These are phyloP conservation scores for Geotrichum bryndzae DNA, from an alignment of 1,139 yeast species.

Conservation along the genomic window DNA sequence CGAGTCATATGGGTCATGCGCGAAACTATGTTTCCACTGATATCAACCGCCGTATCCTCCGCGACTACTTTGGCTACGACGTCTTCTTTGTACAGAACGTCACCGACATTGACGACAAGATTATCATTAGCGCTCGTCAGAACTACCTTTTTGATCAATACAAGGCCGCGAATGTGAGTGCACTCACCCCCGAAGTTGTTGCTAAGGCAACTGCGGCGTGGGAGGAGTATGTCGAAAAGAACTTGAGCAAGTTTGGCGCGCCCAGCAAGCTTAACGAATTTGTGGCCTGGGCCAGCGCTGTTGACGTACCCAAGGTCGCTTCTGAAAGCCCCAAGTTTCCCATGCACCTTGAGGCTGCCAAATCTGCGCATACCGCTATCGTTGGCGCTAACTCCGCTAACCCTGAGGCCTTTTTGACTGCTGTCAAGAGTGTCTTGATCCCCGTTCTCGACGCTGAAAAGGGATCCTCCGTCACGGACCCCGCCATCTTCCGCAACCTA, in stretches of 20 bases:
- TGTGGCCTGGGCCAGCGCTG: slow-evolving; percentile 43
- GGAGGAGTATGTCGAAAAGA: slow-evolving; percentile 47
- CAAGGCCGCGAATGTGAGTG: slow-evolving; percentile 29
- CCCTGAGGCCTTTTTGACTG: slow-evolving; percentile 42
- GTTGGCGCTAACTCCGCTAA: slow-evolving; percentile 23
- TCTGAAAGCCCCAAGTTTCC: slow-evolving; percentile 70
- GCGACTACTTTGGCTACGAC: slow-evolving; percentile 86
- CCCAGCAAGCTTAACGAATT: slow-evolving; percentile 38
- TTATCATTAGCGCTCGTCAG: slow-evolving; percentile 90
- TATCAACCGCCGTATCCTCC: slow-evolving; percentile 79
- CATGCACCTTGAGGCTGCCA: slow-evolving; percentile 71
- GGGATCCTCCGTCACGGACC: slow-evolving; percentile 79
- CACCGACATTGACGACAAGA: slow-evolving; percentile 96
- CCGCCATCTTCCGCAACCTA: slow-evolving; percentile 69
- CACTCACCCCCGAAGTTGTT: slow-evolving; percentile 39
- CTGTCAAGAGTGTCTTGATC: slow-evolving; percentile 66
- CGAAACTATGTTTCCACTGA: slow-evolving; percentile 93
- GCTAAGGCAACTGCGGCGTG: slow-evolving; percentile 43
- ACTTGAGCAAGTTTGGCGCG: slow-evolving; percentile 44
- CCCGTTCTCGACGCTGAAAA: slow-evolving; percentile 63
- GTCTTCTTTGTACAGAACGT: slow-evolving; percentile 88
- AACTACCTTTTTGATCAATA: slow-evolving; percentile 67
- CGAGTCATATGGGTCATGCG: slow-evolving; percentile 99
- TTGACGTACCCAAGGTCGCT: slow-evolving; percentile 49
- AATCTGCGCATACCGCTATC: slow-evolving; percentile 43